phyloP scores from a whole-genome alignment of 2,329 filamentous ascomycete genomes.

The Clarireedia monteithiana region DNA sequence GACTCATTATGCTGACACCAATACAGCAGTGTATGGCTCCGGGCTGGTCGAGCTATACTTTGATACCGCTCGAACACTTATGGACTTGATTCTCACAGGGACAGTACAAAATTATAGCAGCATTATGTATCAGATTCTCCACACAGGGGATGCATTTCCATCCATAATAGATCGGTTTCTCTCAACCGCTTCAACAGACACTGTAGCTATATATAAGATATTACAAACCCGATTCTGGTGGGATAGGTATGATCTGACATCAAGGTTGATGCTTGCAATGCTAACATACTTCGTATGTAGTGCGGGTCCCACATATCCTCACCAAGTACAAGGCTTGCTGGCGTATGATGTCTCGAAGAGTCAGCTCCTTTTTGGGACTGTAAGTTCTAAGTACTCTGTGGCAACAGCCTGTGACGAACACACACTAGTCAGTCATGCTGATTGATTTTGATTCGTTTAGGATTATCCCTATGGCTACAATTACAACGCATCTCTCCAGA shows the following conservation, averaged over 20 bases:
- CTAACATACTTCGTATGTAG: neutral
- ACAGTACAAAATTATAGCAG: neutral
- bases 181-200: neutral
- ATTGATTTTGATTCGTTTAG: neutral
- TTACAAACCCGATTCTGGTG: conserved; percentile 1
- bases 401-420: neutral
- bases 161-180: conserved; percentile 1
- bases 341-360: neutral
- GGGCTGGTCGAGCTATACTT: neutral
- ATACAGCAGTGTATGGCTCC: neutral
- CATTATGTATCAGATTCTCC: neutral
- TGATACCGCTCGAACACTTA: neutral
- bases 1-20: neutral
- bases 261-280: neutral
- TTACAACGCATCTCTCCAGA: neutral
- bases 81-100: neutral
- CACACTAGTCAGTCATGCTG: neutral
- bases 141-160: neutral
- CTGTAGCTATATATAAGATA: neutral
- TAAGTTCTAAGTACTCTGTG: neutral
- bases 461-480: neutral
- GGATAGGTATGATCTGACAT: neutral
- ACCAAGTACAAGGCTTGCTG: neutral
- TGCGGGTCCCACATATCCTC: neutral
- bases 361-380: neutral